Conservation (phyloP, 352 stramenopile species). For the Thalassiosira livingstoniorum region DNA sequence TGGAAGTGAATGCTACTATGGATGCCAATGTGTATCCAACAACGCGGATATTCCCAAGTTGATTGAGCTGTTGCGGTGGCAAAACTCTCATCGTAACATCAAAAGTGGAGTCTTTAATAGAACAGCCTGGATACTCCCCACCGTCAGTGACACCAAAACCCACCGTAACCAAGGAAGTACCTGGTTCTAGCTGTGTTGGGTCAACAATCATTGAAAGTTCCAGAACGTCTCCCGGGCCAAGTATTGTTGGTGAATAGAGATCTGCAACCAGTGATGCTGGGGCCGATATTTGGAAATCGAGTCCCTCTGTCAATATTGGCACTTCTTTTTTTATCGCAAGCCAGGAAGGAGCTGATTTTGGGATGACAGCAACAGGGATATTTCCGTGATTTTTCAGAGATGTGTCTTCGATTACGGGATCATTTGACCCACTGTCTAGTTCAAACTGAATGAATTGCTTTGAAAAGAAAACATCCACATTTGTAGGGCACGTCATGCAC, state of each 20-base stretch:
- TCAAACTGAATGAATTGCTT: neutral
- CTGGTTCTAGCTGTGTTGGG: neutral
- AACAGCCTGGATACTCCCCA: neutral
- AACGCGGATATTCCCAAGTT: neutral
- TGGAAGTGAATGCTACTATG: slow-evolving; percentile 2
- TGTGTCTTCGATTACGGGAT: neutral
- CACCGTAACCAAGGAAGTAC: neutral
- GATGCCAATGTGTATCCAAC: neutral
- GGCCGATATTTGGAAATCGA: too few relatives aligned
- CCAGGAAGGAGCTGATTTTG: too few relatives aligned
- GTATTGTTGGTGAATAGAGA: too few relatives aligned
- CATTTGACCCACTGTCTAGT: neutral
- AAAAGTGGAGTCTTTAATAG: neutral
- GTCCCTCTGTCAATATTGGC: too few relatives aligned
- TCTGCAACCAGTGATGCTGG: too few relatives aligned
- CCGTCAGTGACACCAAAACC: neutral
- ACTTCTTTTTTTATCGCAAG: too few relatives aligned
- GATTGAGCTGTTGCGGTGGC: neutral
- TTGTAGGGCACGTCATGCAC: neutral
- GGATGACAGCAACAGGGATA: too few relatives aligned
- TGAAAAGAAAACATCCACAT: neutral
- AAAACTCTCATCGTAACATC: neutral
- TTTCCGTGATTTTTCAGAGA: neutral
- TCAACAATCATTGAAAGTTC: neutral
- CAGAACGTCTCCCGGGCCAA: neutral